Conservation (phyloP, 495 filamentous ascomycete genomes). For the Pseudotulostoma volvatum region DNA sequence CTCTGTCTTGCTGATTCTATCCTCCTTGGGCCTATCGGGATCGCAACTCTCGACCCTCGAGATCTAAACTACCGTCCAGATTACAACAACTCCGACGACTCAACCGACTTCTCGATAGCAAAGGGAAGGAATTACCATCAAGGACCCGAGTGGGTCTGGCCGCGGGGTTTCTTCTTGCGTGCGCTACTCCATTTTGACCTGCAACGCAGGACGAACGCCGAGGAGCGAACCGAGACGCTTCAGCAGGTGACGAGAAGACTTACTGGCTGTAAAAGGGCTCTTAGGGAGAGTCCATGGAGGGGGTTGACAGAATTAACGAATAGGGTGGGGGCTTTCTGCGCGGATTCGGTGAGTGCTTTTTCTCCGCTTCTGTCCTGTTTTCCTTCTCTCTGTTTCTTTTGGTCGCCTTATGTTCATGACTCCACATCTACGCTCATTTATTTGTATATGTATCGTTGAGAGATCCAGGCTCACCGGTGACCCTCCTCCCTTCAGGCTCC, state of each 20-base stretch:
- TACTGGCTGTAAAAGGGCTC: slow-evolving; percentile 62
- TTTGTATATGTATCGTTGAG: too few relatives aligned
- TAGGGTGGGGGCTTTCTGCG: slow-evolving; percentile 65
- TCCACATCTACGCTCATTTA: slow-evolving; percentile 2
- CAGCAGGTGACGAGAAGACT: slow-evolving; percentile 82
- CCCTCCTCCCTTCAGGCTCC: slow-evolving; percentile 40
- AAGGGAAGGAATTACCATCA: slow-evolving; percentile 98
- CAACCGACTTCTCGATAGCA: slow-evolving; percentile 67
- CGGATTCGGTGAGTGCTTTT: slow-evolving; percentile 58
- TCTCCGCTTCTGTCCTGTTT: slow-evolving; percentile 3
- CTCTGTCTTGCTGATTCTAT: slow-evolving; percentile 62
- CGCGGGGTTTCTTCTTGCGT: slow-evolving; percentile 82
- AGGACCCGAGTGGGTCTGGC: slow-evolving; percentile 99
- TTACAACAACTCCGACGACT: slow-evolving; percentile 92
- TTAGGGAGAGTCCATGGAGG: slow-evolving; percentile 67
- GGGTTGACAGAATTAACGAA: slow-evolving; percentile 90
- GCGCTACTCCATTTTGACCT: slow-evolving; percentile 85
- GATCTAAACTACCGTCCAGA: slow-evolving; percentile 87
- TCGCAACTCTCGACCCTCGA: slow-evolving; percentile 85
- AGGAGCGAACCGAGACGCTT: slow-evolving; percentile 65
- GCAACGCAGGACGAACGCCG: slow-evolving; percentile 42
- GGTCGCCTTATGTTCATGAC: not conserved
- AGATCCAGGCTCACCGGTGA: too few relatives aligned
- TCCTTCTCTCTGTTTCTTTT: slow-evolving; percentile 1
- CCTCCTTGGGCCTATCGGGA: slow-evolving; percentile 75